Conservation (phyloP, 73 alveolate genomes). For the Symbiodinium pilosum region DNA sequence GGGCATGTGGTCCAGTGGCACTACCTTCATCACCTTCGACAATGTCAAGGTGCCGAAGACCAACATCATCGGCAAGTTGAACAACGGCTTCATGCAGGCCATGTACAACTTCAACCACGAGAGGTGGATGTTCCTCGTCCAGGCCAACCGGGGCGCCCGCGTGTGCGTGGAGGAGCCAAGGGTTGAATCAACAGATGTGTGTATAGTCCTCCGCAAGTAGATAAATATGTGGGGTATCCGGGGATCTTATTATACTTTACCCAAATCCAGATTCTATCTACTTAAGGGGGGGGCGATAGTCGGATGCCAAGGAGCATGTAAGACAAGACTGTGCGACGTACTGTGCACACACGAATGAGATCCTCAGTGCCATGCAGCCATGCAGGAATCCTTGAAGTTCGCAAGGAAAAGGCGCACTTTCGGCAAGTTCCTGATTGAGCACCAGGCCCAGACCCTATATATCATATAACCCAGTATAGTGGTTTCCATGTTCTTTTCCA, state of each 20-base stretch:
- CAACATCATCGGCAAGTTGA: conserved; percentile 39
- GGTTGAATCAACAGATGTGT: too few relatives aligned
- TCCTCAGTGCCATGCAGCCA: neutral
- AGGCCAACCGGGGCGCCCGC: conserved; percentile 9
- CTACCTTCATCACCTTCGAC: conserved; percentile 41
- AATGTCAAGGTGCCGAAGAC: conserved; percentile 21
- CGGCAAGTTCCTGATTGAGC: conserved; percentile 21
- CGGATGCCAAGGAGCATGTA: too few relatives aligned
- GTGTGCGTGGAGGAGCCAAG: conserved; percentile 14
- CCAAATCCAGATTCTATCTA: too few relatives aligned
- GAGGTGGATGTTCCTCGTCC: conserved; percentile 23
- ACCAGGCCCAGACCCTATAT: too few relatives aligned
- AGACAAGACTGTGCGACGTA: too few relatives aligned
- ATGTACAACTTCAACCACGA: conserved; percentile 61
- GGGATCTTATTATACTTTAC: too few relatives aligned
- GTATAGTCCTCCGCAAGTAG: too few relatives aligned
- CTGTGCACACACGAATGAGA: too few relatives aligned
- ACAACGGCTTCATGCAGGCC: conserved; percentile 21
- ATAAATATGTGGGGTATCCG: too few relatives aligned
- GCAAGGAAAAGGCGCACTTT: neutral
- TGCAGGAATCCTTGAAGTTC: neutral
- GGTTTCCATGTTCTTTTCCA: too few relatives aligned
- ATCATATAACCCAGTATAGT: too few relatives aligned
- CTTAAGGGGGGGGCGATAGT: too few relatives aligned
- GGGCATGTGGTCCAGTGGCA: conserved; percentile 7